These are phyloP conservation scores for Cornus suecica DNA, from an alignment of 148 eudicot genomes.

Conservation along the genomic window DNA sequence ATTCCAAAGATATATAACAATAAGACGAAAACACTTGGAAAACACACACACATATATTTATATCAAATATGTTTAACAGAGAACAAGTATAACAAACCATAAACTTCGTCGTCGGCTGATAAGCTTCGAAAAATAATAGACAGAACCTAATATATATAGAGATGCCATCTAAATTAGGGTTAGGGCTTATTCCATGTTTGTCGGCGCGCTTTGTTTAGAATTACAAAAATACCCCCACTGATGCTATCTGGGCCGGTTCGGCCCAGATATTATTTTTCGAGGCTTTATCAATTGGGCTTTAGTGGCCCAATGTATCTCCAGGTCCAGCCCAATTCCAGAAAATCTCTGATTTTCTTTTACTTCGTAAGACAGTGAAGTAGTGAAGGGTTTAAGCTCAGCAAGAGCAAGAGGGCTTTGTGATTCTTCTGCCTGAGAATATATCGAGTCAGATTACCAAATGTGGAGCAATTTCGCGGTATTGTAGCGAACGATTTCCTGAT, in stretches of 20 bases:
- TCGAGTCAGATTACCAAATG: constrained; percentile 1
- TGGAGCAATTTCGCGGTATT: constrained; percentile 19
- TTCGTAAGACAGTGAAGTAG: not conserved
- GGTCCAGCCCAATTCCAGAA: not conserved
- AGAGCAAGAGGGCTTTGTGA: not conserved
- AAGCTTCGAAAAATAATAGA: not conserved
- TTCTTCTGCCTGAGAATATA: not conserved
- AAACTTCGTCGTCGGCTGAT: not conserved
- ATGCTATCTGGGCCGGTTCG: not conserved
- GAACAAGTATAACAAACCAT: not conserved
- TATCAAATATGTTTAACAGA: not conserved
- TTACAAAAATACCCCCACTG: not conserved
- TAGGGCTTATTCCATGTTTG: not conserved
- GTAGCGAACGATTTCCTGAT: too few relatives aligned
- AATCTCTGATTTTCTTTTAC: not conserved
- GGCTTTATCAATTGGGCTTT: too few relatives aligned
- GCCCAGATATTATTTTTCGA: too few relatives aligned
- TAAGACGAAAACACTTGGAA: not conserved
- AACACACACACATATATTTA: not conserved
- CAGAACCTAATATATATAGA: not conserved
- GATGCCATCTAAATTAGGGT: not conserved
- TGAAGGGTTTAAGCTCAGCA: not conserved
- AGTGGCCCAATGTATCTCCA: not conserved
- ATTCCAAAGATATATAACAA: not conserved
- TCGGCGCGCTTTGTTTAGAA: not conserved